Evolutionary conservation across 1,284 basidiomycete species (phyloP).

Genomic region (Rhodotorula sp.): DNA sequence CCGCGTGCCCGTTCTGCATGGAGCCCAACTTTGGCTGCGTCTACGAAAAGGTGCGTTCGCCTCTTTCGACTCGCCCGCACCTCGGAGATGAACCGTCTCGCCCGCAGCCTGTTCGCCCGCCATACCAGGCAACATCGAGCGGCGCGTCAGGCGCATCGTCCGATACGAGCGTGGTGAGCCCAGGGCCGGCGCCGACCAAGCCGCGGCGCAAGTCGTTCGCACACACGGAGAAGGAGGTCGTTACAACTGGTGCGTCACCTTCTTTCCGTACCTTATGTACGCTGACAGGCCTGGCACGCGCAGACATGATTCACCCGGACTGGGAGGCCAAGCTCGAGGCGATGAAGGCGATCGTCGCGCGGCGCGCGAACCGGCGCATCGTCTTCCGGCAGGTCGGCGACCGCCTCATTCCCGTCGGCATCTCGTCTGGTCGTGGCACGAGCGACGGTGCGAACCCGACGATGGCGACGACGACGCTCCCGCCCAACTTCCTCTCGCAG

Average conservation of each 20-base stretch:
- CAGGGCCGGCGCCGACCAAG: constrained; percentile 30
- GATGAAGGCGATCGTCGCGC: constrained; percentile 79
- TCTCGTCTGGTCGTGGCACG: constrained; percentile 67
- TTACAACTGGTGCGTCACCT: constrained; percentile 72
- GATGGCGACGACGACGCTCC: constrained; percentile 50
- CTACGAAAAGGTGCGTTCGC: constrained; percentile 71
- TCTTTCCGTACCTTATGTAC: too few relatives aligned
- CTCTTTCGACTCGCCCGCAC: background rate
- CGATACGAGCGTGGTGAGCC: background rate
- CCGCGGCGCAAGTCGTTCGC: constrained; percentile 55
- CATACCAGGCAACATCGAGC: background rate
- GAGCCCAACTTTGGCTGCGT: constrained; percentile 94
- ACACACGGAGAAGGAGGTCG: constrained; percentile 66
- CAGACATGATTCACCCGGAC: constrained; percentile 89
- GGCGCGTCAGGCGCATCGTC: constrained; percentile 10
- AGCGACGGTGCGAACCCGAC: constrained; percentile 55
- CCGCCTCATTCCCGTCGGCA: constrained; percentile 91
- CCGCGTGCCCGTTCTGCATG: constrained; percentile 94
- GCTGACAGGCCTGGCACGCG: background rate
- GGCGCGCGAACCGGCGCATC: constrained; percentile 90
- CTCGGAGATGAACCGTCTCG: background rate
- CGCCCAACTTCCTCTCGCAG: constrained; percentile 59
- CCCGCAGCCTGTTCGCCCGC: constrained; percentile 18
- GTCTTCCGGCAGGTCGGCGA: constrained; percentile 99
- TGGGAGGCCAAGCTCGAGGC: constrained; percentile 91